Conservation (phyloP, 768 basidiomycete species). For the Cubamyces sp. region DNA sequence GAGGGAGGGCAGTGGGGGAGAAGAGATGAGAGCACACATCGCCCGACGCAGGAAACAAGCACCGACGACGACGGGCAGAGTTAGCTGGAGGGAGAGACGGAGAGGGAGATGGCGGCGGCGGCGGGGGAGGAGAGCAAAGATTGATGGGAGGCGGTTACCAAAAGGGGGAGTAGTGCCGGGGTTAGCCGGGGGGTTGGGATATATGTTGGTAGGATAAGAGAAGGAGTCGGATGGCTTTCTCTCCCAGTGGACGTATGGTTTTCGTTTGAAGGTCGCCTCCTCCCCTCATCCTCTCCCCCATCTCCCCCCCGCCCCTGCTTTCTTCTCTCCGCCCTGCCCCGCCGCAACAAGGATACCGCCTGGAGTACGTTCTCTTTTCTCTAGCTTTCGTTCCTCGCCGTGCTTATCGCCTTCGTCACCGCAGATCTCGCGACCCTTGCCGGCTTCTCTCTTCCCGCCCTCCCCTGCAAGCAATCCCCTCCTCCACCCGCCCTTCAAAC, state of each 20-base stretch:
- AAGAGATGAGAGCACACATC: not conserved
- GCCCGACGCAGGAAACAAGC: no score
- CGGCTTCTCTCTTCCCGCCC: slow-evolving; percentile 69
- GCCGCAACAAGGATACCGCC: slow-evolving; percentile 59
- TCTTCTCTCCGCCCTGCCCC: slow-evolving; percentile 46
- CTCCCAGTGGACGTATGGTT: slow-evolving; percentile 24
- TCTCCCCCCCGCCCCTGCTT: slow-evolving; percentile 35
- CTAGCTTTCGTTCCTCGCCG: slow-evolving; percentile 3
- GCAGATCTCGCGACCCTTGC: slow-evolving; percentile 94
- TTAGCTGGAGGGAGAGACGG: no score
- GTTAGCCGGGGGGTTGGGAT: slow-evolving; percentile 20
- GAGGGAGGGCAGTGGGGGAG: not conserved
- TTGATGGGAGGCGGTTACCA: not conserved
- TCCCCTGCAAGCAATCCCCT: slow-evolving; percentile 25
- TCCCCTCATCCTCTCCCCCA: slow-evolving; percentile 31
- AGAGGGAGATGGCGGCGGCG: not conserved
- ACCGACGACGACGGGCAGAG: no score
- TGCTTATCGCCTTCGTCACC: slow-evolving; percentile 14
- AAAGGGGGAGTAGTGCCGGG: slow-evolving; percentile 10
- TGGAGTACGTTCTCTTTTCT: slow-evolving; percentile 41
- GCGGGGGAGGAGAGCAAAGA: not conserved
- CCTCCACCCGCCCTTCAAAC: slow-evolving; percentile 32
- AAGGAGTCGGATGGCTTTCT: not conserved
- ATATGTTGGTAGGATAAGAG: slow-evolving; percentile 2
- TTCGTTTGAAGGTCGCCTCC: slow-evolving; percentile 24